Base-by-base conservation (phyloP, 2,329 filamentous ascomycete species). In the Cordyceps farinosa region DNA sequence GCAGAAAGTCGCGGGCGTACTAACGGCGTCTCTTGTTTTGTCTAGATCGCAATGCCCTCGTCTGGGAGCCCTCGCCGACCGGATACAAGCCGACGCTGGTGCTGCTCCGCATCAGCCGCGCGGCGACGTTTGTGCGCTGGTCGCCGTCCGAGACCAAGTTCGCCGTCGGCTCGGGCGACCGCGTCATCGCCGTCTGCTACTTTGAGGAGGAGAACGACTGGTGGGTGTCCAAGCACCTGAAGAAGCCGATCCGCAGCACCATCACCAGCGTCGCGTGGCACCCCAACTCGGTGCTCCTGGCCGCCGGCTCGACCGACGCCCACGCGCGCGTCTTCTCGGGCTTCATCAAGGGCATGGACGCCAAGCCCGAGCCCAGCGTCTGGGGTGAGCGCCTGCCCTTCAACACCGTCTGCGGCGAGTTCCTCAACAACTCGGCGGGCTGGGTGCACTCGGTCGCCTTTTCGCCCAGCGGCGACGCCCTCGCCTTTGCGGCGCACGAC, bases 201-300 rank as follows among this genome's bases (percentile, higher is more conserved):
- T 99, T 99, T 71, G 95, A 99, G 74, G 91, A 97, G 76, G 95
- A 99, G 78, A 97, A 99, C 78, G 93, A 99, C 81, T 99, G 95
- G 95, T 99, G 95, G 95, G 94, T 99, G 48, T 97, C 93, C 44
- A 99, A 99, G 84, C 95, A 99, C 79, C 80, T 99, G 73, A 98
- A 98, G 87, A 99, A 98, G 85, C 95, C 95, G 27, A 96, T 99
- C 71, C 90, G 94, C 69, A 97, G 92, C 75, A 99, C 95, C 63
- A 94, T 99, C 71, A 98, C 95, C 62, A 92, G 90, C 17, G 87
- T 99, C 51, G 89, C 90, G 63, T 99, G 95, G 95, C 95, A 99
- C 77, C 95, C 95, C 42, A 99, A 99, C 82, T 96, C 91, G 10
- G 95, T 99, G 17, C 85, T 99, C 38, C 83, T 99, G 30, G 95